A percentile compares a stretch with the other conserved stretches of the same genome.
Evolutionary conservation across 2,329 filamentous ascomycete species (phyloP).

Genomic region (Uncinocarpus reesii): DNA sequence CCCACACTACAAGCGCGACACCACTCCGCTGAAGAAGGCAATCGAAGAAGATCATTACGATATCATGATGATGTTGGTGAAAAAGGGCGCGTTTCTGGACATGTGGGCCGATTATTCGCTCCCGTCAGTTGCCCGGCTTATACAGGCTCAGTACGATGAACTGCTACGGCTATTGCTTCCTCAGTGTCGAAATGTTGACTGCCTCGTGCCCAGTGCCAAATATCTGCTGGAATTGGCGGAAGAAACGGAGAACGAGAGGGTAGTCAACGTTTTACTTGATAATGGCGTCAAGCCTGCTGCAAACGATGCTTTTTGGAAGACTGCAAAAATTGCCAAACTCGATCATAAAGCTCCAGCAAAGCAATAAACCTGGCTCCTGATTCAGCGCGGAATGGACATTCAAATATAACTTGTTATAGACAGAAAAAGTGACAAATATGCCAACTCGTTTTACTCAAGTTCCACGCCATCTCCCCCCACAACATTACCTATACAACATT

Average conservation of each 20-base stretch:
- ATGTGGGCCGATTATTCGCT: background rate
- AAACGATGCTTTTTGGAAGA: background rate
- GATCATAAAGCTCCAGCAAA: background rate
- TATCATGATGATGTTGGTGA: background rate
- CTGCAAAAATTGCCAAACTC: background rate
- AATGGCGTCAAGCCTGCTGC: background rate
- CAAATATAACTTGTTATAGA: too few relatives aligned
- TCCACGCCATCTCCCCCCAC: too few relatives aligned
- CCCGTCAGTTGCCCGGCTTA: background rate
- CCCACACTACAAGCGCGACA: constrained; percentile 16
- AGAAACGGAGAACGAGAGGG: background rate
- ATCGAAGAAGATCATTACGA: background rate
- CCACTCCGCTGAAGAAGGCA: background rate
- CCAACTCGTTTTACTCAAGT: too few relatives aligned
- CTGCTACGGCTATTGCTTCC: background rate
- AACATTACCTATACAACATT: too few relatives aligned
- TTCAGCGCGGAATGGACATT: too few relatives aligned
- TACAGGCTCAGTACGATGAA: background rate
- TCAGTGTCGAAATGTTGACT: background rate
- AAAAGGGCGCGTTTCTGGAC: background rate
- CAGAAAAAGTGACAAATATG: too few relatives aligned
- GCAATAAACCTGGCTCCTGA: too few relatives aligned
- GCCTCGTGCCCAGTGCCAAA: too few relatives aligned
- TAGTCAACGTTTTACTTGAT: background rate
- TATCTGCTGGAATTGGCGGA: background rate